These are phyloP conservation scores for Leccinum boreale DNA, from an alignment of 768 basidiomycete species.

Conservation along the genomic window DNA sequence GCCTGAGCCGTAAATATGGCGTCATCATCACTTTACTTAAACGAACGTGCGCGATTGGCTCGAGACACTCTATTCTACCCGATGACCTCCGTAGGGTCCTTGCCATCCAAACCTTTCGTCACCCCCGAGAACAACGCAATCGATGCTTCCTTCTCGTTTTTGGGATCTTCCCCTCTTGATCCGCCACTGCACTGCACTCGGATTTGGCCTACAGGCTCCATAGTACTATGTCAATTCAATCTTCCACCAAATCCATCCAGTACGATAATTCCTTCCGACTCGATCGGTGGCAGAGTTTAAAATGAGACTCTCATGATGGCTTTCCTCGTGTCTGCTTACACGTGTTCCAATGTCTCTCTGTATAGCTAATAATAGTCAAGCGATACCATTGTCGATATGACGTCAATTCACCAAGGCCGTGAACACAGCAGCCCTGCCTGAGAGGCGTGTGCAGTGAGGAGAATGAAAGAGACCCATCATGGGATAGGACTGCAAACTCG, in stretches of 20 bases:
- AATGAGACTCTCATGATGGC: background rate
- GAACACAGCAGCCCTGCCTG: background rate
- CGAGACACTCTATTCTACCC: background rate
- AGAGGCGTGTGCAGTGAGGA: background rate
- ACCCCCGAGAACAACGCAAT: background rate
- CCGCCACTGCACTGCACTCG: background rate
- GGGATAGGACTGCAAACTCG: no score
- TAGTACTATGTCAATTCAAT: no score
- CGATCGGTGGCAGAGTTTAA: background rate
- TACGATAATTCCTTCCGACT: background rate
- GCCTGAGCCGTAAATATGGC: constrained; percentile 1
- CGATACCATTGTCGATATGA: background rate
- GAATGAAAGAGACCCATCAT: background rate
- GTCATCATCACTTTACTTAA: background rate
- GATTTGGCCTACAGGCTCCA: background rate
- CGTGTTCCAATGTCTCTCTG: background rate
- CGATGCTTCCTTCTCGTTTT: background rate
- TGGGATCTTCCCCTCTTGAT: background rate
- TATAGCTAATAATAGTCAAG: background rate
- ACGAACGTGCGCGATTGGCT: background rate
- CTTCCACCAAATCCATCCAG: background rate
- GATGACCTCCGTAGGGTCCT: background rate
- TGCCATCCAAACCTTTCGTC: background rate
- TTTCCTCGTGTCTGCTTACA: background rate
- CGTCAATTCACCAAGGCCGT: background rate